Percentiles rank a stretch among this genome's conserved stretches.
Evolutionary conservation across 2,329 filamentous ascomycete genomes (phyloP).

Genomic region (Epichloe coenophiala): DNA sequence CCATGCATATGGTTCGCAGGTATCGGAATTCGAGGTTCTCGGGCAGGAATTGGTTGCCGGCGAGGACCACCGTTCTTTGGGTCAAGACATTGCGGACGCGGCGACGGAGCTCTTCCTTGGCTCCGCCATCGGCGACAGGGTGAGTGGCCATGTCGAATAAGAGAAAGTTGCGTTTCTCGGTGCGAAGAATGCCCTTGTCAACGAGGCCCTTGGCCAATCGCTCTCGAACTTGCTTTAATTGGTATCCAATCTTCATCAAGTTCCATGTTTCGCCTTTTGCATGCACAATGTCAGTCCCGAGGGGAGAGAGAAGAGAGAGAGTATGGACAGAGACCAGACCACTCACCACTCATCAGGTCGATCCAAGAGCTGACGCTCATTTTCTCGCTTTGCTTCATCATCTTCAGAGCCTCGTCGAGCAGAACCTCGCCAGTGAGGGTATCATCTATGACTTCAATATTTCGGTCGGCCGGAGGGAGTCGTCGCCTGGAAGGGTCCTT

Average conservation of each 20-base stretch:
- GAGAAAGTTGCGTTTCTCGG: conserved; percentile 98
- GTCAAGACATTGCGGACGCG: conserved; percentile 87
- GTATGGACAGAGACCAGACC: background rate
- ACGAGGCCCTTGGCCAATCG: conserved; percentile 93
- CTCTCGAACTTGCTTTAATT: conserved; percentile 97
- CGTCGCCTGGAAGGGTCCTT: conserved; percentile 85
- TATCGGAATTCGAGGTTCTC: conserved; percentile 93
- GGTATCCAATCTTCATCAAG: conserved; percentile 99
- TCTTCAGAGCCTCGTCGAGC: conserved; percentile 93
- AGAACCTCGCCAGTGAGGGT: conserved; percentile 93
- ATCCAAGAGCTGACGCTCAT: conserved; percentile 99
- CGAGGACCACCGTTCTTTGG: conserved; percentile 84
- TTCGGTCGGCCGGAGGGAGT: conserved; percentile 81
- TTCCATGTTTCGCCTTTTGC: conserved; percentile 91
- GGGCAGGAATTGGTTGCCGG: conserved; percentile 75
- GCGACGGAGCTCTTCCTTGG: conserved; percentile 92
- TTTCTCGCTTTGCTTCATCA: conserved; percentile 99
- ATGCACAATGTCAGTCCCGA: conserved; percentile 3
- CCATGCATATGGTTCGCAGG: conserved; percentile 83
- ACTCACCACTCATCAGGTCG: conserved; percentile 90
- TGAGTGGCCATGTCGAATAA: conserved; percentile 99
- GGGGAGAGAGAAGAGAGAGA: background rate
- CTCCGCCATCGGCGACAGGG: conserved; percentile 87
- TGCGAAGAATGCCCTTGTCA: conserved; percentile 95
- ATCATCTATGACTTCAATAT: conserved; percentile 96